phyloP scores from a whole-genome alignment of 148 eudicot species.

The Fagopyrum tataricum region DNA sequence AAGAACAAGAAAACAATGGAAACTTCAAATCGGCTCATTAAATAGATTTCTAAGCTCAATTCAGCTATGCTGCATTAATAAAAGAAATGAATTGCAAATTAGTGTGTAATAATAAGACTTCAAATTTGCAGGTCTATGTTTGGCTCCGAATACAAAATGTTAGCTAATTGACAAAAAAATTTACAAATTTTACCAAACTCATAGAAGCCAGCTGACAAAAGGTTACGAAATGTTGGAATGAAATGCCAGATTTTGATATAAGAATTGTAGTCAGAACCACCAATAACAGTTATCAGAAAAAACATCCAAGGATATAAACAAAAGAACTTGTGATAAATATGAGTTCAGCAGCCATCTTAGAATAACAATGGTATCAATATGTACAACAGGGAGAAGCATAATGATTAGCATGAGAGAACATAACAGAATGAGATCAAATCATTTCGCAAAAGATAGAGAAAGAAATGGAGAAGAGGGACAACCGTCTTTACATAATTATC shows the following conservation, averaged over 20 bases:
- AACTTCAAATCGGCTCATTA: not conserved
- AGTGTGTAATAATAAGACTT: not conserved
- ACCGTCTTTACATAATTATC: not conserved
- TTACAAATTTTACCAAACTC: not conserved
- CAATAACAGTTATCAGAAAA: not conserved
- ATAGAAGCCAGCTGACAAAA: not conserved
- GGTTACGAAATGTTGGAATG: not conserved
- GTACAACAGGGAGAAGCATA: not conserved
- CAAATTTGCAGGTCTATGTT: not conserved
- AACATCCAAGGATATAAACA: not conserved
- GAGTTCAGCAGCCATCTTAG: not conserved
- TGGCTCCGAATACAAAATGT: not conserved
- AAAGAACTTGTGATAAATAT: not conserved
- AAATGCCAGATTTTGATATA: not conserved
- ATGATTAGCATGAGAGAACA: not conserved
- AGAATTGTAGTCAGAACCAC: not conserved
- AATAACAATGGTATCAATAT: not conserved
- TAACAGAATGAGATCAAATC: not conserved
- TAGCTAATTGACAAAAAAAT: not conserved
- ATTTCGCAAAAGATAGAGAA: not conserved
- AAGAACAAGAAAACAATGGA: not conserved
- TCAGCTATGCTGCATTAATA: not conserved
- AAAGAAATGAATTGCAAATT: not conserved
- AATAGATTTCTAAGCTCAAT: not conserved
- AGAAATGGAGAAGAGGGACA: not conserved